phyloP scores from a whole-genome alignment of 257 asterid species.

The Ehretia macrophylla region DNA sequence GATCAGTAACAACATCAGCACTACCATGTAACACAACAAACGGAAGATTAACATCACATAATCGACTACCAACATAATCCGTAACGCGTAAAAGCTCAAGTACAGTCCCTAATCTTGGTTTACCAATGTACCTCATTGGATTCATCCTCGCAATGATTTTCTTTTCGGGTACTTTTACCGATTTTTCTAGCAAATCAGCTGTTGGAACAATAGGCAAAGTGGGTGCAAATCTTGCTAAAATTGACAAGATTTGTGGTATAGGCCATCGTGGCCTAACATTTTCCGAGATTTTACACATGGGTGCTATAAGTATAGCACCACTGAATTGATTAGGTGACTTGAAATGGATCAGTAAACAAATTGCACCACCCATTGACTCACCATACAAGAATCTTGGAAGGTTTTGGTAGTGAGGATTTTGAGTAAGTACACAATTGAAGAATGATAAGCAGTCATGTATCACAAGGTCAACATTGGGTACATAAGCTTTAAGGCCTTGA shows the following conservation, averaged over 20 bases:
- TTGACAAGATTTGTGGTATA: slow-evolving; percentile 48
- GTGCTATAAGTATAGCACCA: slow-evolving; percentile 71
- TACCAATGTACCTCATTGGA: slow-evolving; percentile 69
- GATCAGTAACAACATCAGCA: slow-evolving; percentile 86
- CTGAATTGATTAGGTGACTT: slow-evolving; percentile 32
- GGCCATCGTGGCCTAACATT: slow-evolving; percentile 85
- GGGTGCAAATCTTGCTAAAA: slow-evolving; percentile 56
- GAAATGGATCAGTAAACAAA: slow-evolving; percentile 62
- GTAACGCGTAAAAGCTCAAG: slow-evolving; percentile 71
- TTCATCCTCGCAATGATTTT: slow-evolving; percentile 46
- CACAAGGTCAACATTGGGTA: slow-evolving; percentile 59
- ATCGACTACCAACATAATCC: slow-evolving; percentile 43
- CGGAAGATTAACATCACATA: slow-evolving; percentile 63
- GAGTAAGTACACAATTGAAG: slow-evolving; percentile 27
- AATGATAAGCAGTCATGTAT: slow-evolving; percentile 56
- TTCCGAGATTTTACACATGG: slow-evolving; percentile 86
- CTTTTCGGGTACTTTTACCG: slow-evolving; percentile 77
- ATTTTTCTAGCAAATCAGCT: slow-evolving; percentile 71
- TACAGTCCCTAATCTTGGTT: slow-evolving; percentile 82
- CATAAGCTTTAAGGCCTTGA: slow-evolving; percentile 74
- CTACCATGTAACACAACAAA: slow-evolving; percentile 75
- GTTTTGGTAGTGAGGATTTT: slow-evolving; percentile 26
- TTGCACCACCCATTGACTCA: slow-evolving; percentile 92
- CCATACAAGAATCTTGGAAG: slow-evolving; percentile 52
- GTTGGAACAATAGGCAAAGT: slow-evolving; percentile 74